Base-by-base conservation (phyloP, 1,284 basidiomycete species). In the Coriolopsis trogii region DNA sequence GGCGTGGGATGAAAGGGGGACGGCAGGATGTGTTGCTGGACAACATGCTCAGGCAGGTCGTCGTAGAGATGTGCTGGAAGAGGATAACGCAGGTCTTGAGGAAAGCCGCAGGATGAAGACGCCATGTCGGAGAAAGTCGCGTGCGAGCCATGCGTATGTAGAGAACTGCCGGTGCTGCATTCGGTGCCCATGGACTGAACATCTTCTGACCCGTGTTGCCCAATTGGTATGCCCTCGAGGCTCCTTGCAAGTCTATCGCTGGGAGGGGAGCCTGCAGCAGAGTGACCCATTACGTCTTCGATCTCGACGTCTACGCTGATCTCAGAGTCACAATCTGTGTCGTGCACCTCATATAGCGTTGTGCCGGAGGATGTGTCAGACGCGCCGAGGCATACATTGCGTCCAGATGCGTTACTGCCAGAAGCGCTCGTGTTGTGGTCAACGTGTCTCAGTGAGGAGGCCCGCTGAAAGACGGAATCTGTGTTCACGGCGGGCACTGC, bases 261-360 rank as follows among this genome's bases (percentile, higher is more conserved):
- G n/a, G n/a, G n/a, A n/a, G n/a, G n/a, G n/a, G n/a, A n/a, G n/a
- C n/a, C n/a, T n/a, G n/a, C n/a, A n/a, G n/a, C n/a, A n/a, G n/a
- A n/a, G n/a, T n/a, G n/a, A 7, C 24, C 44, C 4, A n/a, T 8
- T 8, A 18, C 38, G 38, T 51, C 49, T 16, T 46, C 37, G 12
- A 51, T 46, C 31, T 46, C 43, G 30, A 51, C 43, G 20, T 40
- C 43, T 6, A 46, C 24, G 30, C 49, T 51, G 38, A 45, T 33
- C 16, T 46, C 43, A 10, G 30, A 43, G 41, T 39, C 44, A 13
- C 15, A 25, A 0, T 29, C 41, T 16, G 4, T 10, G 5, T 51
- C 49, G 3, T 21, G 38, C 7, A 45, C 31, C 6, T 41, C 43
- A 23, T 51, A 33, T 8, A 40, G 28, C 6, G 42, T 46, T 6